These are phyloP conservation scores for Cladochytrium replicatum DNA, from an alignment of 192 early-diverging fungal genomes.

Conservation along the genomic window DNA sequence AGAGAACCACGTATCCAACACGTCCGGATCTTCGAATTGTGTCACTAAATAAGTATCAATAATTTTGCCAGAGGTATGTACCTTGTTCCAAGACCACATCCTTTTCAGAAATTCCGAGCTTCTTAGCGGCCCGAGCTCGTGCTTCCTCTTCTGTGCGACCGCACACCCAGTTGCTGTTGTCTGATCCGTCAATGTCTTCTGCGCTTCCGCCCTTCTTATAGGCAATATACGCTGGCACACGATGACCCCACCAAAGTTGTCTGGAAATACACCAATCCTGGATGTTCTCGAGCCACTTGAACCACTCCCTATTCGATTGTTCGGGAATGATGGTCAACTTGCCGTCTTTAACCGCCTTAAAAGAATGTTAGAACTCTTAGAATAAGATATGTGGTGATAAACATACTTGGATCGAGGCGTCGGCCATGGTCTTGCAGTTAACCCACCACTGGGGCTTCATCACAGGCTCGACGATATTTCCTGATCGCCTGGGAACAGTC, in stretches of 20 bases:
- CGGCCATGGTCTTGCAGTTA: conserved; percentile 78
- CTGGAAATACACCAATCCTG: conserved; percentile 99
- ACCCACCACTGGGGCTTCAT: conserved; percentile 99
- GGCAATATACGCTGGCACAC: conserved; percentile 91
- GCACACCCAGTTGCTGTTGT: conserved; percentile 69
- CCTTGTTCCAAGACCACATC: conserved; percentile 76
- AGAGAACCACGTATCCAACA: conserved; percentile 99
- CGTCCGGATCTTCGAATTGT: conserved; percentile 70
- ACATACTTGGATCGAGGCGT: conserved; percentile 52
- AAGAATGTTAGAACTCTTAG: background rate
- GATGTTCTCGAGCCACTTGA: conserved; percentile 89
- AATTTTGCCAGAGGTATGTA: conserved; percentile 4
- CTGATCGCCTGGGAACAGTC: conserved; percentile 44
- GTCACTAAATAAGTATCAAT: background rate
- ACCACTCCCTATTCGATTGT: conserved; percentile 88
- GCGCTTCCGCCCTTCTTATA: conserved; percentile 58
- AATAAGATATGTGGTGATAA: background rate
- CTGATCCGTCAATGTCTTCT: conserved; percentile 27
- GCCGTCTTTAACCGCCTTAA: conserved; percentile 63
- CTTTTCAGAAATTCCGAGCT: conserved; percentile 59
- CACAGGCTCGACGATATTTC: conserved; percentile 92
- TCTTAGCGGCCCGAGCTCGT: conserved; percentile 54
- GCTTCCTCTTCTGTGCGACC: conserved; percentile 75
- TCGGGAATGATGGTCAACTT: conserved; percentile 75
- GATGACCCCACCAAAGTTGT: conserved; percentile 99